These are phyloP conservation scores for Austropuccinia psidii DNA, from an alignment of 1,284 basidiomycete genomes.

Conservation along the genomic window DNA sequence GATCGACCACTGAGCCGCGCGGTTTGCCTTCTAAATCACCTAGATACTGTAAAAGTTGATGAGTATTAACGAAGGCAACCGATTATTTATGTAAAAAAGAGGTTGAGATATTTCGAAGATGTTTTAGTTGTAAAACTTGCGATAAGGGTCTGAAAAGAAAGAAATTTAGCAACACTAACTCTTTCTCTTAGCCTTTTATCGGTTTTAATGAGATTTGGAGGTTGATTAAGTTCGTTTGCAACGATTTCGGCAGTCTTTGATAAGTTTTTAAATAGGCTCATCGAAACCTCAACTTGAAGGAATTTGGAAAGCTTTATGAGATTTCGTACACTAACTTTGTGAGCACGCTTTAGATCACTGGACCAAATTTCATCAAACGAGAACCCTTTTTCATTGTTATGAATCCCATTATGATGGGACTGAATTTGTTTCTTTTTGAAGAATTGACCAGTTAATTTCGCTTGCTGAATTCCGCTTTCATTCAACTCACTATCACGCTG, in stretches of 20 bases:
- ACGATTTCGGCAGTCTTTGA: conserved; percentile 23
- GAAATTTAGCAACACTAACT: background rate
- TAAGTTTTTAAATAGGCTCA: background rate
- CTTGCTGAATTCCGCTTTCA: conserved; percentile 6
- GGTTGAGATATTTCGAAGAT: background rate
- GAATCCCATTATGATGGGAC: background rate
- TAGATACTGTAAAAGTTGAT: background rate
- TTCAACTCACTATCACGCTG: conserved; percentile 20
- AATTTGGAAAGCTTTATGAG: background rate
- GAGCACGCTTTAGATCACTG: conserved; percentile 25
- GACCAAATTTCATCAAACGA: conserved; percentile 16
- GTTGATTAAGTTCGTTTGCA: background rate
- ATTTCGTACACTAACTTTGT: background rate
- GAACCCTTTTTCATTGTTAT: background rate
- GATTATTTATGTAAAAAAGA: background rate
- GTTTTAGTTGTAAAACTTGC: background rate
- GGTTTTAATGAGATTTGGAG: background rate
- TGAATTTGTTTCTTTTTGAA: background rate
- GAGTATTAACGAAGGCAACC: background rate
- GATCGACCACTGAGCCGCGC: background rate
- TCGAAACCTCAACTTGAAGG: background rate
- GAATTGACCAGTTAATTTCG: conserved; percentile 7
- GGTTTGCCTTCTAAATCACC: conserved; percentile 31
- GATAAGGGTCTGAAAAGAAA: background rate
- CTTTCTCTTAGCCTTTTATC: conserved; percentile 24